Percentiles rank a stretch among this genome's conserved stretches.
Evolutionary conservation across 1,139 yeast species (phyloP).

Genomic region (Kurtzmaniella quercitrusa): DNA sequence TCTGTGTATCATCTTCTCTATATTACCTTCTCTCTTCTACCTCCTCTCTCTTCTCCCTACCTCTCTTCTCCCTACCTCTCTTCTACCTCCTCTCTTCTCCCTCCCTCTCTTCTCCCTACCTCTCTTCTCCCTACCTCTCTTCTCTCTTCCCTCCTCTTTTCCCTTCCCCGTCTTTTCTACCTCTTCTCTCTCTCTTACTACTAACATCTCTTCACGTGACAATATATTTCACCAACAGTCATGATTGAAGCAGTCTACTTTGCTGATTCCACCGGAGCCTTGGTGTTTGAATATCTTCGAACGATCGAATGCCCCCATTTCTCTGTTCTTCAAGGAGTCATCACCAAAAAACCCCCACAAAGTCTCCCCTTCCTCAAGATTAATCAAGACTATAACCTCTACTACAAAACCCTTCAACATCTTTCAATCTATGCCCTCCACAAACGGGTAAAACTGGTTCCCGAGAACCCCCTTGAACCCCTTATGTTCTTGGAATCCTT

Average conservation of each 20-base stretch:
- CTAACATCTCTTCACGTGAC: background rate
- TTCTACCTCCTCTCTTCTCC: too few species aligned
- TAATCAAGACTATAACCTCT: constrained; percentile 26
- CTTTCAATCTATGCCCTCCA: constrained; percentile 24
- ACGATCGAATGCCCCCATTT: constrained; percentile 49
- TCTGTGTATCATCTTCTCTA: too few species aligned
- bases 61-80: too few species aligned
- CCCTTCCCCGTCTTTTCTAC: too few species aligned
- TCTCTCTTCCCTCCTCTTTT: too few species aligned
- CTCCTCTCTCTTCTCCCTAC: too few species aligned
- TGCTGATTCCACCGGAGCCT: constrained; percentile 49
- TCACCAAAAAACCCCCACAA: constrained; percentile 13
- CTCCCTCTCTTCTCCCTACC: too few species aligned
- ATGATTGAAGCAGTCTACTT: constrained; percentile 61
- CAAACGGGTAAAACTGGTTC: background rate
- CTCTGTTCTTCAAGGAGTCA: constrained; percentile 32
- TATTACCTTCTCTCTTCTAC: too few species aligned
- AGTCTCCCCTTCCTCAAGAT: constrained; percentile 21
- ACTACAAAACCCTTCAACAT: constrained; percentile 18
- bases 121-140: too few species aligned
- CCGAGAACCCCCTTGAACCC: constrained; percentile 48
- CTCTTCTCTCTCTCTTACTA: too few species aligned
- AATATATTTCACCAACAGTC: background rate
- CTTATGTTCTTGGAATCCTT: constrained; percentile 52
- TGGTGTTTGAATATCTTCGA: constrained; percentile 56